phyloP scores from a whole-genome alignment of 805 yeast genomes.

The Nakazawaea populi region DNA sequence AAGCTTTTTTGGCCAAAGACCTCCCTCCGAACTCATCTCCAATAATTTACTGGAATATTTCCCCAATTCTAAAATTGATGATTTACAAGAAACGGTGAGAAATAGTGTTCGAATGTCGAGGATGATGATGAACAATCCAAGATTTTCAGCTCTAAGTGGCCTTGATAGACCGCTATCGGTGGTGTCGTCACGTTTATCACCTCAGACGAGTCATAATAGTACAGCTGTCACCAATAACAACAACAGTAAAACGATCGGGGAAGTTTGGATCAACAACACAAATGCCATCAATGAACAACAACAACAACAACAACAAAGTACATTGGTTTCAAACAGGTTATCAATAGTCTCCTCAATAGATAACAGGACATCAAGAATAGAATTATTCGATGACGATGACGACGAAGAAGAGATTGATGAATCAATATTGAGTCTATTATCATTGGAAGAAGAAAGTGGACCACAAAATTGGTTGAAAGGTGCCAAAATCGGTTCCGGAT shows the following conservation, averaged over 20 bases:
- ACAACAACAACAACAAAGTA: background rate
- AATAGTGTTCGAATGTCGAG: slow-evolving; percentile 80
- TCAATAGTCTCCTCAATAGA: slow-evolving; percentile 17
- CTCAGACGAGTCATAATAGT: slow-evolving; percentile 14
- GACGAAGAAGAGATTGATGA: slow-evolving; percentile 30
- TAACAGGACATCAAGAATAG: slow-evolving; percentile 35
- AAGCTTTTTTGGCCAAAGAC: slow-evolving; percentile 78
- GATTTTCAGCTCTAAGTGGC: slow-evolving; percentile 11
- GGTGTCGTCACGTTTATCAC: slow-evolving; percentile 22
- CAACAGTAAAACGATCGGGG: slow-evolving; percentile 52
- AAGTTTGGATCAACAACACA: slow-evolving; percentile 50
- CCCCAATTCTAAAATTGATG: slow-evolving; percentile 71
- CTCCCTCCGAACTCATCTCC: slow-evolving; percentile 88
- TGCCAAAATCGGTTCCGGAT: slow-evolving; percentile 88
- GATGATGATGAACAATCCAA: slow-evolving; percentile 34
- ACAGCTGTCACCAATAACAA: background rate
- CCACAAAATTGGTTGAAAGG: slow-evolving; percentile 91
- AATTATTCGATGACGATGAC: slow-evolving; percentile 36
- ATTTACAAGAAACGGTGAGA: slow-evolving; percentile 72
- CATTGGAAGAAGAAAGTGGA: slow-evolving; percentile 39
- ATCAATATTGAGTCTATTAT: slow-evolving; percentile 26
- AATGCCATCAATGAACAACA: slow-evolving; percentile 39
- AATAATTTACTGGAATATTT: slow-evolving; percentile 86
- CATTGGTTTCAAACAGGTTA: slow-evolving; percentile 12
- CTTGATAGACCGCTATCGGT: slow-evolving; percentile 18